These are phyloP conservation scores for Geranium incanum DNA, from an alignment of 441 rosid genomes.

Conservation along the genomic window DNA sequence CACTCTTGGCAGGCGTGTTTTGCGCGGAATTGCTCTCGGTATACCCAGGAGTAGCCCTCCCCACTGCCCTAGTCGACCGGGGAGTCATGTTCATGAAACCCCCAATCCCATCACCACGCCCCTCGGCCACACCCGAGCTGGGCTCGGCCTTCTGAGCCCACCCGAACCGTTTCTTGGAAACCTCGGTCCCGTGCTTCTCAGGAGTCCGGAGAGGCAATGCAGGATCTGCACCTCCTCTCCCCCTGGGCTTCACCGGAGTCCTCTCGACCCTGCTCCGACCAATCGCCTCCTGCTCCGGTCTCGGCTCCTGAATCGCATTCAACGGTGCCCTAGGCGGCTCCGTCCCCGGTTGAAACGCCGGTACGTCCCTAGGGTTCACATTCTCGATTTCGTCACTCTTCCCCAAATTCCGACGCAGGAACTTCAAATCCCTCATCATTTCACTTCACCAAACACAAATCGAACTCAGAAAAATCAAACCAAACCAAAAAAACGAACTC, in stretches of 20 bases:
- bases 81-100: slow-evolving; percentile 54
- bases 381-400: slow-evolving; percentile 71
- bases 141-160: slow-evolving; percentile 61
- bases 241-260: slow-evolving; percentile 67
- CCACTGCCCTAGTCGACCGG: slow-evolving; percentile 40
- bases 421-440: slow-evolving; percentile 69
- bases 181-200: slow-evolving; percentile 47
- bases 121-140: slow-evolving; percentile 18
- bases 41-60: slow-evolving; percentile 45
- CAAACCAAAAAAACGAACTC: background rate
- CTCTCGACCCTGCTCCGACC: slow-evolving; percentile 36
- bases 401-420: slow-evolving; percentile 51
- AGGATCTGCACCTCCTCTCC: slow-evolving; percentile 38
- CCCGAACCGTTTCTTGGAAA: slow-evolving; percentile 49
- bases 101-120: slow-evolving; percentile 21
- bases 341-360: slow-evolving; percentile 34
- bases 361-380: slow-evolving; percentile 33
- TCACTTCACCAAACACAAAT: slow-evolving; percentile 14
- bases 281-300: slow-evolving; percentile 30
- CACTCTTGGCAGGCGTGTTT: slow-evolving; percentile 86
- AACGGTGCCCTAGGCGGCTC: slow-evolving; percentile 60
- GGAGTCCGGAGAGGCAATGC: slow-evolving; percentile 65
- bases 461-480: too few species aligned
- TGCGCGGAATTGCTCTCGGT: slow-evolving; percentile 77
- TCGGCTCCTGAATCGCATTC: slow-evolving; percentile 48